Base-by-base conservation (phyloP, 192 early-diverging fungal genomes). In the Funneliformis mosseae region DNA sequence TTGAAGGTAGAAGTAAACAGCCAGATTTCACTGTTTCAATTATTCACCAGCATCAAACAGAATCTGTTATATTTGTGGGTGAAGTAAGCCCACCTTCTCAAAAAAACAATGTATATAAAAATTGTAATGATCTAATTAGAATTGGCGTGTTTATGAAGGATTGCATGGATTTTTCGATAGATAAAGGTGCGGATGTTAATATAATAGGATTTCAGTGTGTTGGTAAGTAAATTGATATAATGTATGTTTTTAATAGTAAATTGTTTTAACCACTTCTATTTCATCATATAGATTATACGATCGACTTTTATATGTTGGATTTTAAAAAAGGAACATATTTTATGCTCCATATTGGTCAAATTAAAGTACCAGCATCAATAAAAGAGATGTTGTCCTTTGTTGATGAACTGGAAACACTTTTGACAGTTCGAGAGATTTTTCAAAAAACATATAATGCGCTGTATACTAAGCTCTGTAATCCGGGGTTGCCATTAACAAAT, bases 61-160 rank as follows among this genome's bases (percentile, higher is more conserved):
- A 45, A 48, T 42, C 0, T 33, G 23, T n/a, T n/a, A 27, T 74
- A 48, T 50, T 71, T 74, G 72, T 74, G 43, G 41, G 72, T 33
- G 72, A 74, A 74, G 72, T 74, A n/a, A 74, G 72, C 72, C 72
- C 21, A n/a, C 72, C 43, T 27, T 43, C 43, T n/a, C 14, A 74
- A 74, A 74, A 33, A 74, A n/a, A 33, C 11, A n/a, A 74, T 74
- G 43, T 74, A 50, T 74, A 74, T 48, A 74, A 74, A 50, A 74
- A 74, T 74, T 74, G 72, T 33, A 74, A 74, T 33, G 72, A 74
- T 74, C 46, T 74, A 21, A 74, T 74, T 74, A 21, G 43, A 14
- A 12, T 74, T 5, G 41, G 72, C n/a, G 11, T 74, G 10, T 74
- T 74, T 74, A 74, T 74, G 72, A 74, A 74, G 21, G 43, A 74